A percentile compares a stretch with the other conserved stretches of the same genome.
Evolutionary conservation across 1,284 basidiomycete genomes (phyloP).

Genomic region (Boletus smithii): DNA sequence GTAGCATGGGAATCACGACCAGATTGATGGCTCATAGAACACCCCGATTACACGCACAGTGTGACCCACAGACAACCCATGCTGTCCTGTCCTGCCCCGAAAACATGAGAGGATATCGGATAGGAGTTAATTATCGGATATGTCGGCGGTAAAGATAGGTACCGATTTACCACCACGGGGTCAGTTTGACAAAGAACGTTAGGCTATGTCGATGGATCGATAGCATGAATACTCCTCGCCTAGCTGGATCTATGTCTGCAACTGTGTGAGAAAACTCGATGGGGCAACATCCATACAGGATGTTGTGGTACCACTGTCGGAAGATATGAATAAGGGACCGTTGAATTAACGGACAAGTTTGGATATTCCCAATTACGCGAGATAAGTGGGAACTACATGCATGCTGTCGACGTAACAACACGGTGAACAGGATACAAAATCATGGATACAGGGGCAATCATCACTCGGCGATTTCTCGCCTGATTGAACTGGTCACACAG

Average conservation of each 20-base stretch:
- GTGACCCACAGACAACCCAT: constrained; percentile 6
- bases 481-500: constrained; percentile 19
- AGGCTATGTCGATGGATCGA: constrained; percentile 15
- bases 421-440: constrained; percentile 5
- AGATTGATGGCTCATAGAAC: constrained; percentile 19
- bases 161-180: constrained; percentile 17
- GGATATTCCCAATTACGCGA: constrained; percentile 23
- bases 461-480: constrained; percentile 18
- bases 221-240: constrained; percentile 9
- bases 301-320: constrained; percentile 3
- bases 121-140: constrained; percentile 23
- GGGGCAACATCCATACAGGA: constrained; percentile 3
- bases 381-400: constrained; percentile 16
- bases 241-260: background rate
- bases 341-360: constrained; percentile 19
- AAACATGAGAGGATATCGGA: constrained; percentile 13
- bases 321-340: constrained; percentile 4
- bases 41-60: constrained; percentile 22
- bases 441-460: constrained; percentile 16
- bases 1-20: constrained; percentile 24
- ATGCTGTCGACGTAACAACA: constrained; percentile 29
- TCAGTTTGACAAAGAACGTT: constrained; percentile 12
- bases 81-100: constrained; percentile 1
- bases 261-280: constrained; percentile 17
- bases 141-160: constrained; percentile 22